Conservation (phyloP, 257 asterid species). For the Ligustrum vulgare region DNA sequence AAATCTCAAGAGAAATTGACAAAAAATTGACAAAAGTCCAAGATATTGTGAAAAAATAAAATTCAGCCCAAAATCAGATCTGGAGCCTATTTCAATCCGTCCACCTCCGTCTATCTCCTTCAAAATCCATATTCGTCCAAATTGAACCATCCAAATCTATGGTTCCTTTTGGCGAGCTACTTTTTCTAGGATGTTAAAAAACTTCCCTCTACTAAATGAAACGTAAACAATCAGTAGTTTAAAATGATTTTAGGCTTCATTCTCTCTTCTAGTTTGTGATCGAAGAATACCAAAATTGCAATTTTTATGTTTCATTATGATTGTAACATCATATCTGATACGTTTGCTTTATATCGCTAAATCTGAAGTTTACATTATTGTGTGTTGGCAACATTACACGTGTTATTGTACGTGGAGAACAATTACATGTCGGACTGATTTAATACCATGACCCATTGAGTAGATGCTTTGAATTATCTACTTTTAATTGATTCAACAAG, state of each 20-base stretch:
- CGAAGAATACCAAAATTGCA: background rate
- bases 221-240: conserved; percentile 11
- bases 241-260: conserved; percentile 7
- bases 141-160: too few species aligned
- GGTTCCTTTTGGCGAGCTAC: background rate
- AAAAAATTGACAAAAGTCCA: too few species aligned
- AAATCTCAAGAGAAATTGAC: too few species aligned
- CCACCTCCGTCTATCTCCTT: too few species aligned
- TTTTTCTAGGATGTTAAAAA: background rate
- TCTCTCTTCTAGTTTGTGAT: background rate
- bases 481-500: background rate
- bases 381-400: background rate
- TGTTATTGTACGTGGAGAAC: background rate
- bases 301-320: background rate
- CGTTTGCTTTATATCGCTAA: background rate
- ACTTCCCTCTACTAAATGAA: conserved; percentile 10
- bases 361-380: background rate
- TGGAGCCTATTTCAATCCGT: too few species aligned
- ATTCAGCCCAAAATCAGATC: too few species aligned
- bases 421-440: background rate
- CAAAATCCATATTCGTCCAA: too few species aligned
- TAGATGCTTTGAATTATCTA: background rate
- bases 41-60: too few species aligned
- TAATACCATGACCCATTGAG: too few species aligned
- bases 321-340: background rate